Base-by-base conservation (phyloP, 1,284 basidiomycete genomes). In the Veloboletus limbatus region DNA sequence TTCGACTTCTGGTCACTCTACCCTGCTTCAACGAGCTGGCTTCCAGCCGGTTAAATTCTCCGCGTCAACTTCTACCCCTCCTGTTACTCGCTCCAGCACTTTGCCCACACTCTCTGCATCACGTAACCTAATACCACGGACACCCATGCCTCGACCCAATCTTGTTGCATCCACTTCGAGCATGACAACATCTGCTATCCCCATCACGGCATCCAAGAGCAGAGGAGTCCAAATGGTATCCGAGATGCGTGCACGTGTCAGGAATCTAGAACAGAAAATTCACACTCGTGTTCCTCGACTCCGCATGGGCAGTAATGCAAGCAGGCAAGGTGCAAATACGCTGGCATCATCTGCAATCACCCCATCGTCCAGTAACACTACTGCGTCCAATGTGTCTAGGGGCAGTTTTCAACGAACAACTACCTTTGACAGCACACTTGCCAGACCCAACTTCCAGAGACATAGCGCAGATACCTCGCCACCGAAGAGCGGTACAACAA, bases 181-280 rank as follows among this genome's bases (percentile, higher is more conserved):
- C n/a, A 72, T 43, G 63, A 40, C 52, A 18, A 36, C 48, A 4
- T 58, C 65, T 9, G 50, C 58, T 32, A 62, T 69, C n/a, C 66
- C 66, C n/a, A 52, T 63, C 47, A 74, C 75, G 8, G 63, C 76
- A 9, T 76, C 85, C 8, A 85, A 75, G 69, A 88, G 77, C 60
- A 86, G 81, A 63, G 88, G 88, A 24, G 87, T 90, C 9, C 88
- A 91, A 58, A 91, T 92, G 89, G 87, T 91, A 3, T 85, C 86
- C 22, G 89, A 91, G 60, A 88, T 91, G 85, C 79, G 88, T 43
- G 87, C 85, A 40, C 77, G 85, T 43, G 87, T 91, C 30, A 81
- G 74, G 58, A 86, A 84, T 55, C 68, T 91, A 37, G 86, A 91
- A 59, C 86, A 88, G 68, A 88, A 86, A 68, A 86, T 91, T 42